Evolutionary conservation across 345 rosid genomes (phyloP).

Genomic region (Dipteronia dyeriana): DNA sequence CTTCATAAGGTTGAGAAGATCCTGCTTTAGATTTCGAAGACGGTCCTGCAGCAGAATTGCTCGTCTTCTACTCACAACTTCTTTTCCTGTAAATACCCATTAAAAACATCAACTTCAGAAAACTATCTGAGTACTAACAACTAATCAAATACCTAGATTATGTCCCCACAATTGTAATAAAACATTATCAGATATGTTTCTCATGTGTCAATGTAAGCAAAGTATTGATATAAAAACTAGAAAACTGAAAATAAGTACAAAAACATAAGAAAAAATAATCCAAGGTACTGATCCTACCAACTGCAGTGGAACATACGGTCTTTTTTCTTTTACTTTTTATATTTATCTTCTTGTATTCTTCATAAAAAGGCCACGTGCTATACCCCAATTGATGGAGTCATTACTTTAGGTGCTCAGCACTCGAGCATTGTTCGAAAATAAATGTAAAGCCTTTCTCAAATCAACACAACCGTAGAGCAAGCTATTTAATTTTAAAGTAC

Average conservation of each 20-base stretch:
- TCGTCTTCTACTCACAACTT: conserved; percentile 27
- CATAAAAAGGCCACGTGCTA: too few relatives aligned
- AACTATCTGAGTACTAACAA: not conserved
- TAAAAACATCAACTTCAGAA: not conserved
- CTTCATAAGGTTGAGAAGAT: conserved; percentile 67
- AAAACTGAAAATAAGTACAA: too few relatives aligned
- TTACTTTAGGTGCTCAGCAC: too few relatives aligned
- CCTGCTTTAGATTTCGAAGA: conserved; percentile 65
- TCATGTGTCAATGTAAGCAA: not conserved
- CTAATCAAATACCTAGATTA: not conserved
- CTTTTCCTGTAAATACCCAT: not conserved
- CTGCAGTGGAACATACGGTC: too few relatives aligned
- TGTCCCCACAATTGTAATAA: too few relatives aligned
- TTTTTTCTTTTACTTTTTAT: too few relatives aligned
- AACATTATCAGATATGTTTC: not conserved
- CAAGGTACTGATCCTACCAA: too few relatives aligned
- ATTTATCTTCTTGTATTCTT: too few relatives aligned
- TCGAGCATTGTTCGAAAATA: too few relatives aligned
- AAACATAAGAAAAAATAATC: not conserved
- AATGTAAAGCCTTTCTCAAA: too few relatives aligned
- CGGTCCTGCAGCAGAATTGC: conserved; percentile 40
- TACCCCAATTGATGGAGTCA: too few relatives aligned
- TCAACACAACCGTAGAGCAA: not conserved
- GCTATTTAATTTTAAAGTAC: not conserved
- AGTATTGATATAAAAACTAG: not conserved